A percentile compares a stretch with the other conserved stretches of the same genome.
These are phyloP conservation scores for Hydnomerulius pinastri DNA, from an alignment of 768 basidiomycete species.

Conservation along the genomic window DNA sequence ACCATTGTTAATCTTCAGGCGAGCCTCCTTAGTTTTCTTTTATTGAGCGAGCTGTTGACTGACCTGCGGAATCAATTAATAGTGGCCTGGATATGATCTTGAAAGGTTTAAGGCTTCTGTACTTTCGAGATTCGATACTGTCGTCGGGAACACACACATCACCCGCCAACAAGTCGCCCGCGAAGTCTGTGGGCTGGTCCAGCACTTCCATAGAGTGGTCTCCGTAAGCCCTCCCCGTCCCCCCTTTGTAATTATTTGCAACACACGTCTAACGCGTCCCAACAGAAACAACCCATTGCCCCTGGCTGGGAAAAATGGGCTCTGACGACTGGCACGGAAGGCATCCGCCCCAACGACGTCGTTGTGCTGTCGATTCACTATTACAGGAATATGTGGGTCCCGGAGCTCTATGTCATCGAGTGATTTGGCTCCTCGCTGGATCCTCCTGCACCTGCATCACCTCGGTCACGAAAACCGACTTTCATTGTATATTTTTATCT, in stretches of 20 bases:
- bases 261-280: not conserved
- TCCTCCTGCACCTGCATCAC: not conserved
- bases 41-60: not conserved
- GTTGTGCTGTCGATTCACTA: slow-evolving; percentile 26
- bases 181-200: slow-evolving; percentile 16
- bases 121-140: slow-evolving; percentile 15
- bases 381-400: slow-evolving; percentile 29
- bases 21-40: not conserved
- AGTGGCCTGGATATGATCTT: slow-evolving; percentile 28
- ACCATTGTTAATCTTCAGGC: slow-evolving; percentile 25
- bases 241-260: not conserved
- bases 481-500: not conserved
- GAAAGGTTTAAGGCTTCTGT: slow-evolving; percentile 1
- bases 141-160: slow-evolving; percentile 4
- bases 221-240: slow-evolving; percentile 10
- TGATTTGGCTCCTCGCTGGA: slow-evolving; percentile 4
- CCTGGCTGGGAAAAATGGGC: slow-evolving; percentile 23
- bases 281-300: slow-evolving; percentile 10
- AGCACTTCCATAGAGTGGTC: slow-evolving; percentile 1
- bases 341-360: slow-evolving; percentile 17
- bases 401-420: slow-evolving; percentile 29
- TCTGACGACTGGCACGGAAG: slow-evolving; percentile 12
- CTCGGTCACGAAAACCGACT: not conserved
- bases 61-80: not conserved
- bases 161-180: slow-evolving; percentile 23